Percentiles rank a stretch among this genome's conserved stretches.
Conservation (phyloP, 1,284 basidiomycete species). For the Psilocybe mexicana region DNA sequence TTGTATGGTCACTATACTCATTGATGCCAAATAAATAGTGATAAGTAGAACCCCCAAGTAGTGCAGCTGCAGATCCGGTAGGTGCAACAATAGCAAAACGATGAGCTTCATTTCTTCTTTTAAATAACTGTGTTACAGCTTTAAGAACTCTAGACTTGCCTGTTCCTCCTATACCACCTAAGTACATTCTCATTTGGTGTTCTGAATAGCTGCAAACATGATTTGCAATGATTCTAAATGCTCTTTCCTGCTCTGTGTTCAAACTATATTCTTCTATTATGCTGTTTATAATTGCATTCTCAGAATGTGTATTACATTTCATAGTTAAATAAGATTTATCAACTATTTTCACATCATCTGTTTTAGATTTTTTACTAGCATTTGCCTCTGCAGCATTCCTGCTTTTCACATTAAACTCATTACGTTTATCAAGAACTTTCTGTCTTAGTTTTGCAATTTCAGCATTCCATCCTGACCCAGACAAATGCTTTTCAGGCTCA, state of each 20-base stretch:
- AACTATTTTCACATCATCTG: neutral
- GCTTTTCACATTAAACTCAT: no score
- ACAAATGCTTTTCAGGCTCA: no score
- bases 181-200: constrained; percentile 27
- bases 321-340: neutral
- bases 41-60: constrained; percentile 38
- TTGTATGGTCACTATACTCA: no score
- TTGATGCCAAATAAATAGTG: constrained; percentile 21
- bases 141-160: no score
- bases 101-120: no score
- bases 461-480: no score
- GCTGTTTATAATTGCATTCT: neutral
- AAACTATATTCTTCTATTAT: constrained; percentile 14
- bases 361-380: no score
- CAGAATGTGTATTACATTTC: no score
- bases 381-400: no score
- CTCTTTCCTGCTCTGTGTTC: constrained; percentile 35
- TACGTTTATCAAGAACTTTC: no score
- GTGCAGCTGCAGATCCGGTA: constrained; percentile 36
- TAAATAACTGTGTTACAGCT: no score
- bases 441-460: no score
- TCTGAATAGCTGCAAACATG: constrained; percentile 23
- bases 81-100: constrained; percentile 33
- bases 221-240: constrained; percentile 34
- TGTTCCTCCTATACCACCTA: constrained; percentile 20